phyloP scores from a whole-genome alignment of 129 eudicot species.

The Solidago caesia region DNA sequence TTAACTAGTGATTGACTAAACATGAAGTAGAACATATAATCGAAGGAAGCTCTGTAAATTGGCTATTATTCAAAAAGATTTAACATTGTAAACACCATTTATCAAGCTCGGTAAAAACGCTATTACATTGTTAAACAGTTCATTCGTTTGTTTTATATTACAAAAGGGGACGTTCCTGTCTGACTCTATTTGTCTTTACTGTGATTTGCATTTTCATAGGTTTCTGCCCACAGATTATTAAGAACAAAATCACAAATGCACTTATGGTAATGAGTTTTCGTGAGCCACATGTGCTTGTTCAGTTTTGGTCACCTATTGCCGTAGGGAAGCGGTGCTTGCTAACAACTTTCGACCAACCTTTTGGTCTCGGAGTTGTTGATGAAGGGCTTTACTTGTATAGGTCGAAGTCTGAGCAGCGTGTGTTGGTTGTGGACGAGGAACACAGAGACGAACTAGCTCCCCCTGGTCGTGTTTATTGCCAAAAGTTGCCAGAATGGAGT shows the following conservation, averaged over 20 bases:
- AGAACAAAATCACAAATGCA: constrained; percentile 12
- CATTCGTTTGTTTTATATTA: not conserved
- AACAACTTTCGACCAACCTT: constrained; percentile 22
- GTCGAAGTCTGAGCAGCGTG: constrained; percentile 1
- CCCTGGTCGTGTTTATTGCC: constrained; percentile 18
- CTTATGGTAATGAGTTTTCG: not conserved
- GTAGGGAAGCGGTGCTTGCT: not conserved
- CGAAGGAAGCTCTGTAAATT: not conserved
- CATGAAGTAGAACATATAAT: not conserved
- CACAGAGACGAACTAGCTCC: constrained; percentile 13
- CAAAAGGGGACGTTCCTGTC: too few species aligned
- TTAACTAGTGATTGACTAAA: too few species aligned
- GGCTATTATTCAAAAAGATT: not conserved
- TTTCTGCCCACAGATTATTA: not conserved
- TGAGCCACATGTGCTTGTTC: constrained; percentile 16
- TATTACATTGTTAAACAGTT: not conserved
- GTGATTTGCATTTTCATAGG: not conserved
- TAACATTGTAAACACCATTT: not conserved
- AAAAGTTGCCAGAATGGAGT: constrained; percentile 21
- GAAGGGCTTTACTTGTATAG: constrained; percentile 21
- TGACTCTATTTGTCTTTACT: not conserved
- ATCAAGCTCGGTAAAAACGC: not conserved
- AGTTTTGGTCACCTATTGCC: constrained; percentile 11
- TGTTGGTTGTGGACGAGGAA: constrained; percentile 8
- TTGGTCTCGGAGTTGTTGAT: constrained; percentile 20